Base-by-base conservation (phyloP, 108 stramenopile species). In the Epithemia pelagica region DNA sequence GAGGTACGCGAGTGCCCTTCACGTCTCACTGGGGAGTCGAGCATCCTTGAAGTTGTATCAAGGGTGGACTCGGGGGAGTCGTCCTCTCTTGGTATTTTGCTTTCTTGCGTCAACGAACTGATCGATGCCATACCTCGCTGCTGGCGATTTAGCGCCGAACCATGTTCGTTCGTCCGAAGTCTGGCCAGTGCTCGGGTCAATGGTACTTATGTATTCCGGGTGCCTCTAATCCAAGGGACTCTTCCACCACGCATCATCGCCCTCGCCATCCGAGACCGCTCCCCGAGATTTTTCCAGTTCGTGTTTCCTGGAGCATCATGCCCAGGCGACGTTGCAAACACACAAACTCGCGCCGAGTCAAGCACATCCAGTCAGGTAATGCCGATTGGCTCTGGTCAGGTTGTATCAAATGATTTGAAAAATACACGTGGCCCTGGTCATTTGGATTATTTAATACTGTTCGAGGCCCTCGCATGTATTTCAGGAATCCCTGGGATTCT, bases 241-340 rank as follows among this genome's bases (percentile, higher is more conserved):
- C 67, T 96, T 55, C 83, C 87, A 8, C 77, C 82, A 21, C 70
- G 93, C 30, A 60, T 97, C 27, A 67, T 82, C 25, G 76, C 80
- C 59, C 76, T 89, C 53, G 78, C 88, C 23, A 67, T 75, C 52
- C 62, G 94, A 32, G 88, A 87, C 2, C 79, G 76, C 52, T 61
- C 88, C 19, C 88, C 80, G 19, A 23, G 54, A 7, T 52, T 61
- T n/a, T 54, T 92, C 27, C 62, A 64, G 51, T 25, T 62, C 7
- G 70, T 74, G 7, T 92, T 89, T 59, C 94, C 94, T 55, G 92
- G 87, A 26, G 62, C 89, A n/a, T 77, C 83, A 0, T 64, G 86
- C 20, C 66, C 77, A 1, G 55, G 29, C 20, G 88, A 86, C 26
- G 68, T 78, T 28, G 86, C 78, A 7, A 83, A 88, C 0, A 66